Conservation (phyloP, 2,329 filamentous ascomycete species). For the Aphanoascus verrucosus region DNA sequence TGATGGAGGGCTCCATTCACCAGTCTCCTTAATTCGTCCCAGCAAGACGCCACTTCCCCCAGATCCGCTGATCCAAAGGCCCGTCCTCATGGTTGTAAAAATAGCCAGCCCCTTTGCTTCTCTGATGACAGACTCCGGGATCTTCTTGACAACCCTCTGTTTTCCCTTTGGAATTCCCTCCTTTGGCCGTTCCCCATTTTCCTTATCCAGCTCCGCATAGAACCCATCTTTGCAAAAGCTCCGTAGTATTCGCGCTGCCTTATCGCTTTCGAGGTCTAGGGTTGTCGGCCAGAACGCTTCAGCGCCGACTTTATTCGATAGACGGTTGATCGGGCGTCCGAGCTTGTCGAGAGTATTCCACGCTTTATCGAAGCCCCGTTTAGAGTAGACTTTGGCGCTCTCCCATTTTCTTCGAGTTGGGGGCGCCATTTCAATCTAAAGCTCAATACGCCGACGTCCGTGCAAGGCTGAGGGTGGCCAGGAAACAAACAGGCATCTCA, state of each 20-base stretch:
- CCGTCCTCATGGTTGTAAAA: constrained; percentile 91
- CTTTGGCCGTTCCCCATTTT: constrained; percentile 25
- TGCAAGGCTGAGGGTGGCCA: background rate
- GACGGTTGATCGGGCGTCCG: constrained; percentile 64
- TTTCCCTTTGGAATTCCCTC: constrained; percentile 48
- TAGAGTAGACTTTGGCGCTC: constrained; percentile 43
- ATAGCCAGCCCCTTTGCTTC: constrained; percentile 85
- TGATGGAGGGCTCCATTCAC: constrained; percentile 82
- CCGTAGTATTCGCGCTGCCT: constrained; percentile 76
- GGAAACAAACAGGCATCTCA: constrained; percentile 7
- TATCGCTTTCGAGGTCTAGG: constrained; percentile 81
- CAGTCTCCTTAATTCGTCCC: constrained; percentile 65
- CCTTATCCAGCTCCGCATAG: constrained; percentile 49
- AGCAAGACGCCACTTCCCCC: constrained; percentile 82
- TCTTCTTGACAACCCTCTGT: constrained; percentile 64
- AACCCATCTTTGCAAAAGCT: constrained; percentile 80
- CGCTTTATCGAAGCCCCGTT: constrained; percentile 63
- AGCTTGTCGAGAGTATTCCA: constrained; percentile 58
- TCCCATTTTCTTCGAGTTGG: constrained; percentile 39
- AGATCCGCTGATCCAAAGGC: constrained; percentile 81
- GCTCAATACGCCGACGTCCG: constrained; percentile 22
- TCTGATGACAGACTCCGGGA: constrained; percentile 72
- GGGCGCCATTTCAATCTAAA: constrained; percentile 26
- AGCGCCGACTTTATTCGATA: constrained; percentile 69
- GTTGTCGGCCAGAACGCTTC: constrained; percentile 80